Conservation (phyloP, 306 rosid species). For the Bauhinia variegata region DNA sequence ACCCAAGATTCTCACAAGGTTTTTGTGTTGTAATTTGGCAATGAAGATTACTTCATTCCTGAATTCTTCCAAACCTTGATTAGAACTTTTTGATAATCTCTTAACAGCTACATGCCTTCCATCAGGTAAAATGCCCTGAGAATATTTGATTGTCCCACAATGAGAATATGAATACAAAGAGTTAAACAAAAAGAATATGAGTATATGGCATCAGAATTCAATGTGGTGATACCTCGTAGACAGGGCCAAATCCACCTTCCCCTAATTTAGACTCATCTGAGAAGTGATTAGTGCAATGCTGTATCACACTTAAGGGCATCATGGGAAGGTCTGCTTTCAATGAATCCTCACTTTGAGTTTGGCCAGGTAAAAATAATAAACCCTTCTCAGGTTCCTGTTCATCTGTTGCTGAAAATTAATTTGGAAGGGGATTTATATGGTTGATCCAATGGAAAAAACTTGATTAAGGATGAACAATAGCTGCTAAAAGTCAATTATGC, state of each 20-base stretch:
- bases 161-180: neutral
- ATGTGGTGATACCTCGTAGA: slow-evolving; percentile 37
- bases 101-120: slow-evolving; percentile 49
- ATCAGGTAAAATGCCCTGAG: slow-evolving; percentile 45
- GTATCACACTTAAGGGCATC: neutral
- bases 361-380: no score
- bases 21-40: slow-evolving; percentile 37
- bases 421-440: no score
- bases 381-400: no score
- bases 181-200: neutral
- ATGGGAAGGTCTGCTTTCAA: neutral
- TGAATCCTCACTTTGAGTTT: neutral
- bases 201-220: no score
- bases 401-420: no score
- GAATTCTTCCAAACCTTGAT: slow-evolving; percentile 47
- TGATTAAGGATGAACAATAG: no score
- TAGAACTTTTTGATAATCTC: slow-evolving; percentile 43
- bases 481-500: no score
- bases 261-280: slow-evolving; percentile 43
- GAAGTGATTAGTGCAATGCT: slow-evolving; percentile 20
- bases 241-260: slow-evolving; percentile 54
- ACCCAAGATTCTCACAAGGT: slow-evolving; percentile 50
- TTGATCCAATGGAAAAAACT: no score
- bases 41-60: slow-evolving; percentile 32
- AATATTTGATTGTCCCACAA: neutral